Percentiles rank a stretch among this genome's conserved stretches.
Evolutionary conservation across 2,329 filamentous ascomycete genomes (phyloP).

Genomic region (Pyrenochaeta sp.): DNA sequence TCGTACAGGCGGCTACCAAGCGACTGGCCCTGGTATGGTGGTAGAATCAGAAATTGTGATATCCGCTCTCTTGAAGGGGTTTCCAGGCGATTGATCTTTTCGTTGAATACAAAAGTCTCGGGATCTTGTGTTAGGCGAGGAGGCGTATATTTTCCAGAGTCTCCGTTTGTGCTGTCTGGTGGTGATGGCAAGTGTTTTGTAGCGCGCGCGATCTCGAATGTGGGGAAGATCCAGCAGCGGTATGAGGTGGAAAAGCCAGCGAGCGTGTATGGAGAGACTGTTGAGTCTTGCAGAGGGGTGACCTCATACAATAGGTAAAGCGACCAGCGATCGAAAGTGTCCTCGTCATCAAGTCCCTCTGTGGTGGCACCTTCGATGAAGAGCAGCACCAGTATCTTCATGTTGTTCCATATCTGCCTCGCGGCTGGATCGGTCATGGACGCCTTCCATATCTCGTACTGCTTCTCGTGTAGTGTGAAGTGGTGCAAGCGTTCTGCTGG

Average conservation of each 20-base stretch:
- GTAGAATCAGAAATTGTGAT: slow-evolving; percentile 91
- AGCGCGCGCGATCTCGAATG: slow-evolving; percentile 50
- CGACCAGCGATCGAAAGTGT: slow-evolving; percentile 83
- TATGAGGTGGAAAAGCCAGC: slow-evolving; percentile 92
- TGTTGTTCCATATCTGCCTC: slow-evolving; percentile 75
- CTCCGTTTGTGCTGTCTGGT: slow-evolving; percentile 35
- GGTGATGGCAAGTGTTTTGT: slow-evolving; percentile 45
- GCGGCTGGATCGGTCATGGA: slow-evolving; percentile 75
- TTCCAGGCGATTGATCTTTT: slow-evolving; percentile 59
- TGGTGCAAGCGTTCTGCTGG: slow-evolving; percentile 76
- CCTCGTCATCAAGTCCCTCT: slow-evolving; percentile 74
- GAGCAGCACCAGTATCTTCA: slow-evolving; percentile 83
- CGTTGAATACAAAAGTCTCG: slow-evolving; percentile 39
- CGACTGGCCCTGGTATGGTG: slow-evolving; percentile 82
- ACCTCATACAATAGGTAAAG: slow-evolving; percentile 76
- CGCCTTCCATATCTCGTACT: slow-evolving; percentile 86
- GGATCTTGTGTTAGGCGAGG: slow-evolving; percentile 38
- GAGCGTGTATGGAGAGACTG: slow-evolving; percentile 69
- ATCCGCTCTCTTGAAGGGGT: slow-evolving; percentile 83
- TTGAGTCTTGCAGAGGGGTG: slow-evolving; percentile 38
- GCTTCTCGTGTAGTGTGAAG: slow-evolving; percentile 68
- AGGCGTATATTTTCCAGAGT: slow-evolving; percentile 52
- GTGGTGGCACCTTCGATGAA: slow-evolving; percentile 93
- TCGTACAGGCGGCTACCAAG: slow-evolving; percentile 84
- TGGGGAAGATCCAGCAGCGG: slow-evolving; percentile 76